Conservation (phyloP, 352 stramenopile genomes). For the Globisporangium middletonii region DNA sequence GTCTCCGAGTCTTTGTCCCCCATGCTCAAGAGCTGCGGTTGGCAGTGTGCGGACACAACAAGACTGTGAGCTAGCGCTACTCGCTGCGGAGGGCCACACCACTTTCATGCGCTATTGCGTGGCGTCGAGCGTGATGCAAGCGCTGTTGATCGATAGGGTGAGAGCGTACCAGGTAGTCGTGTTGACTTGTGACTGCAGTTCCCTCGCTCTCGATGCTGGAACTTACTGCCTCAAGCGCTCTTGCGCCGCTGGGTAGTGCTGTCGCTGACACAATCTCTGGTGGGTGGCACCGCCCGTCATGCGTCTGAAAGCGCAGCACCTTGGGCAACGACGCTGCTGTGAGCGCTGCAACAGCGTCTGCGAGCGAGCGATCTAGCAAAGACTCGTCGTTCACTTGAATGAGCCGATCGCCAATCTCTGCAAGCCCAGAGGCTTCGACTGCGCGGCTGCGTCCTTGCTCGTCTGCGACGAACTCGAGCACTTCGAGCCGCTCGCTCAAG, state of each 20-base stretch:
- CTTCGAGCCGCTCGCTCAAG: slow-evolving; percentile 50
- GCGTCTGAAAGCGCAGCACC: slow-evolving; percentile 50
- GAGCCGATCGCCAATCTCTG: slow-evolving; percentile 64
- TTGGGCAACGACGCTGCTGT: slow-evolving; percentile 33
- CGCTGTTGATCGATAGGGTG: too few species aligned
- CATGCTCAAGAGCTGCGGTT: slow-evolving; percentile 32
- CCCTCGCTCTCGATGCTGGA: not conserved
- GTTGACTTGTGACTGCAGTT: not conserved
- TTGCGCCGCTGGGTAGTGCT: too few species aligned
- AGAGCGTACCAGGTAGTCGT: not conserved
- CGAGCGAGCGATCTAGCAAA: slow-evolving; percentile 27
- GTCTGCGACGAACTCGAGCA: slow-evolving; percentile 62
- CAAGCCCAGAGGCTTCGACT: slow-evolving; percentile 55
- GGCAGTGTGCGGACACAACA: not conserved
- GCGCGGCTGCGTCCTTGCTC: slow-evolving; percentile 40
- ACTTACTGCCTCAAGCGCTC: too few species aligned
- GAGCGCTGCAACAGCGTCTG: slow-evolving; percentile 33
- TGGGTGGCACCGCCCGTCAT: slow-evolving; percentile 45
- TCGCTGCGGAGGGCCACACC: too few species aligned
- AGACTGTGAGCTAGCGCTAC: not conserved
- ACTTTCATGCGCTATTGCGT: too few species aligned
- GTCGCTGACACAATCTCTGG: too few species aligned
- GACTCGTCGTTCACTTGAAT: slow-evolving; percentile 48
- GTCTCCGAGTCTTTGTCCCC: slow-evolving; percentile 35
- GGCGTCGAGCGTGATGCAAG: too few species aligned